These are phyloP conservation scores for Parastagonospora avenae DNA, from an alignment of 2,329 filamentous ascomycete genomes.

Conservation along the genomic window DNA sequence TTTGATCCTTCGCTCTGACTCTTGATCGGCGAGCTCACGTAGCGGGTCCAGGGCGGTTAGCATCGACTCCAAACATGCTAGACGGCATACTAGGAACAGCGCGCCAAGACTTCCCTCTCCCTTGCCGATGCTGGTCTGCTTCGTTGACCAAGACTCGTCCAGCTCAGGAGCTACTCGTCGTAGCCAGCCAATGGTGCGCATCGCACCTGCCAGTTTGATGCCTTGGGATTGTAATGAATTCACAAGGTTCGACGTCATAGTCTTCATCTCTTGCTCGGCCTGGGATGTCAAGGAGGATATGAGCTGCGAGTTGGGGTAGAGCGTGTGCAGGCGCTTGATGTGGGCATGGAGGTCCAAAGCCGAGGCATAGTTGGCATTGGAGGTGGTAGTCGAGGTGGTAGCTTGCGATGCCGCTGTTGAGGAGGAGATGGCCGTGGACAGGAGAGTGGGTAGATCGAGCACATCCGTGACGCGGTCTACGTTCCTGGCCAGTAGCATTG, in stretches of 20 bases:
- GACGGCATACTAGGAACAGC: constrained; percentile 83
- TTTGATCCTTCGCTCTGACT: constrained; percentile 59
- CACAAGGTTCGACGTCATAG: constrained; percentile 85
- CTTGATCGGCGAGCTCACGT: constrained; percentile 86
- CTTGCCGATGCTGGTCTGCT: constrained; percentile 38
- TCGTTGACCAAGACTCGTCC: constrained; percentile 51
- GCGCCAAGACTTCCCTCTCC: constrained; percentile 74
- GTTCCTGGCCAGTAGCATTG: constrained; percentile 81
- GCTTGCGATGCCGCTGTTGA: constrained; percentile 58
- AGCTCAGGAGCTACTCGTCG: constrained; percentile 85
- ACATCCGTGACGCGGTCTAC: constrained; percentile 89
- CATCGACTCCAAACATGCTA: constrained; percentile 78
- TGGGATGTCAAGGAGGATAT: constrained; percentile 75
- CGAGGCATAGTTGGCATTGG: constrained; percentile 78
- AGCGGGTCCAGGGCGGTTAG: constrained; percentile 84
- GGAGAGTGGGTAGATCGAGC: constrained; percentile 83
- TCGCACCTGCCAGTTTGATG: constrained; percentile 85
- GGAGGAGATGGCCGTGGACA: constrained; percentile 76
- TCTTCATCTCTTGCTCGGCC: constrained; percentile 84
- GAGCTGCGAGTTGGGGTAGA: constrained; percentile 81
- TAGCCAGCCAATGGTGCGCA: constrained; percentile 90
- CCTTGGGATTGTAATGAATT: constrained; percentile 74
- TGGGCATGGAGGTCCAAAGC: constrained; percentile 93
- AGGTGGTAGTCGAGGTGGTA: constrained; percentile 30
- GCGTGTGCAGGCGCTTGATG: constrained; percentile 79